Base-by-base conservation (phyloP, 768 basidiomycete genomes). In the Mycena venus region DNA sequence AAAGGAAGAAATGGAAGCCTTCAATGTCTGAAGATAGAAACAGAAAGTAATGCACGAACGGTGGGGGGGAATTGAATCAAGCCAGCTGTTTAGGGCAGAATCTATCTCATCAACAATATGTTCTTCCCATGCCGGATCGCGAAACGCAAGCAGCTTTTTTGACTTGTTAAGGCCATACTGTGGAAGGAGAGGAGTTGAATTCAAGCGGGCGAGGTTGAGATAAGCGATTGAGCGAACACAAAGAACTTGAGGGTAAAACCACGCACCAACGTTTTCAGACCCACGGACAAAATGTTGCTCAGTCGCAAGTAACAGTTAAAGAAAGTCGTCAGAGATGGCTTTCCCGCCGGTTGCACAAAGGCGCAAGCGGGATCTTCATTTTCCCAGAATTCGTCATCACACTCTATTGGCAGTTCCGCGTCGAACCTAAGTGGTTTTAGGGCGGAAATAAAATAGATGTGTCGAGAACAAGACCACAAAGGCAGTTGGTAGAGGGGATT, bases 1-100 rank as follows among this genome's bases (percentile, higher is more conserved):
- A 38, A 38, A 38, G 14, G 36, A 38, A 38, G 36, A 38, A 8
- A 42, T 14, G 4, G 4, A 42, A 42, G 7, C n/a, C n/a, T n/a
- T n/a, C 42, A 17, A 17, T 42, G 42, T 4, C 4, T 42, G 42
- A 42, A n/a, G n/a, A 14, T 49, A 1, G 2, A 23, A 10, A 25
- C 4, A 49, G 21, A 23, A 49, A 49, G 47, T 2, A 49, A n/a
- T n/a, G n/a, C 21, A 49, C 47, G 8, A 21, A 49, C 47, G 79
- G 79, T 91, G 91, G 25, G 85, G 2, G 2, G 68, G 68, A 25
- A 68, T 59, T n/a, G 42, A 53, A 49, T 68, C 68, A n/a, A 68
- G 88, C 95, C 95, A 96, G 21, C 88, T 87, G 77, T 95, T 95
- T 77, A 96, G 83, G 3, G 90, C 90, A 4, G 92, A 92, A 82